Evolutionary conservation across 257 asterid species (phyloP), one percentile per base, ranked within the genome.

Genomic region (Agastache rugosa): DNA sequence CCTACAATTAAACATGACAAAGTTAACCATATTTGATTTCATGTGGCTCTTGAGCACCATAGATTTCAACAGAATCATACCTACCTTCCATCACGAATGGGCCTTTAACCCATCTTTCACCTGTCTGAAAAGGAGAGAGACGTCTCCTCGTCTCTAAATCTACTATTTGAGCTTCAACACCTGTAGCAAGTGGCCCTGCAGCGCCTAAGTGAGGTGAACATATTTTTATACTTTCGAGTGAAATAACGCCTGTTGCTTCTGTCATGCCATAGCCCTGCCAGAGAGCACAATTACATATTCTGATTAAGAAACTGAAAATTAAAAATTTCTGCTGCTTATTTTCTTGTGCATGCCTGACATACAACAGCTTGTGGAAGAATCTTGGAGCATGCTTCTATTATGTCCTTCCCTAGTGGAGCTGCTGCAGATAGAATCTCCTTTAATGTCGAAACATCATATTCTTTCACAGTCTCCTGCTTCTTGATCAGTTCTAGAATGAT

Each of bases 351-450:
- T 76, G 82, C 86, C 79, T 76, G 85, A 53, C 23, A 31, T 35
- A 78, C 16, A 27, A 45, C 78, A 63, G 83, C 72, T 7, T 42
- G 48, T 15, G 85, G 84, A 39, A 72, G 78, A 58, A 63, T 4
- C 72, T 79, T 79, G 14, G 75, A 73, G 67, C 80, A 84, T n/a
- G 66, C 83, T 47, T 75, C 77, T 60, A 78, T 69, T 35, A 80
- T 63, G 11, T 84, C 86, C 72, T 79, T 82, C 51, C 80, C 83
- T 19, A 77, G 22, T 11, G 83, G 84, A 6, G 87, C 83, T 62
- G 86, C 91, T 22, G 83, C 87, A 0, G 82, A 75, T 65, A 53
- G 56, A 25, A 86, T 69, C 79, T 82, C 87, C 70, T 62, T 78
- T 67, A 82, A 12, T 17, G 83, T 75, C 4, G 83, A 75, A 51